Conservation (phyloP, 1,139 yeast genomes). For the Diutina siamensis region DNA sequence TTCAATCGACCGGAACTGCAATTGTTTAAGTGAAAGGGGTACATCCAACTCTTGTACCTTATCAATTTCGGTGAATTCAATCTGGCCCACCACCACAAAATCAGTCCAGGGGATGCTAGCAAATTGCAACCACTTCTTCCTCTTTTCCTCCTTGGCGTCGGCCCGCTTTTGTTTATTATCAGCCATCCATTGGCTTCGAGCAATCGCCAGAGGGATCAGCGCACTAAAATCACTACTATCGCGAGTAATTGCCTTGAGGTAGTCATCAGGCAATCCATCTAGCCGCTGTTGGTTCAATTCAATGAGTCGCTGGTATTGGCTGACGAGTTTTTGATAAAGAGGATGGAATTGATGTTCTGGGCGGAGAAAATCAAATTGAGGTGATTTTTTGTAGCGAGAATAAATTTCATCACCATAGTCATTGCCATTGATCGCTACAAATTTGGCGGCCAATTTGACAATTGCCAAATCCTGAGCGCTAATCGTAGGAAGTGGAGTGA, state of each 20-base stretch:
- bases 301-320: slow-evolving; percentile 43
- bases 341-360: slow-evolving; percentile 48
- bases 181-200: slow-evolving; percentile 26
- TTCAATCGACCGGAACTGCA: slow-evolving; percentile 52
- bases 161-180: slow-evolving; percentile 25
- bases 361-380: slow-evolving; percentile 55
- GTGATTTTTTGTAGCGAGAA: slow-evolving; percentile 23
- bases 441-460: slow-evolving; percentile 63
- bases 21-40: slow-evolving; percentile 49
- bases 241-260: slow-evolving; percentile 11
- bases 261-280: not conserved
- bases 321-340: slow-evolving; percentile 38
- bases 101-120: slow-evolving; percentile 87
- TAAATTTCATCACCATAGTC: slow-evolving; percentile 26
- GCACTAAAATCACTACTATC: slow-evolving; percentile 23
- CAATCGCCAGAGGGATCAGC: slow-evolving; percentile 49
- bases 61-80: slow-evolving; percentile 59
- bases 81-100: slow-evolving; percentile 57
- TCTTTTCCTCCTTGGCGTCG: slow-evolving; percentile 16
- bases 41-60: slow-evolving; percentile 45
- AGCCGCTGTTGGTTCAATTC: slow-evolving; percentile 4
- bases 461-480: slow-evolving; percentile 56
- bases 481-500: slow-evolving; percentile 40
- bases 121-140: slow-evolving; percentile 26
- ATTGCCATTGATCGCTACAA: slow-evolving; percentile 46